Percentiles rank a stretch among this genome's conserved stretches.
phyloP scores from a whole-genome alignment of 345 rosid species.

The Trapa bicornis region DNA sequence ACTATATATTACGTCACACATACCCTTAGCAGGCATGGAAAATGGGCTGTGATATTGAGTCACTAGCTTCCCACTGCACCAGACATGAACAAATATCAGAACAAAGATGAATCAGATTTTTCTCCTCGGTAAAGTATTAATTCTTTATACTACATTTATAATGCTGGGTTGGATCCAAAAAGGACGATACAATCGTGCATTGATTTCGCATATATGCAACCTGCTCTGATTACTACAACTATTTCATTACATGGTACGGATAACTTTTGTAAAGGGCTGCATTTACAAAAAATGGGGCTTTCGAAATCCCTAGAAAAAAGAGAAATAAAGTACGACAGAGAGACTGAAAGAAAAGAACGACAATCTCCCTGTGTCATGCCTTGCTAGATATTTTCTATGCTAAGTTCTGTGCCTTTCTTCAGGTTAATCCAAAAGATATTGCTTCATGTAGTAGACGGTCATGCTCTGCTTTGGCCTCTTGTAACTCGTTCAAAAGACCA shows the following conservation, averaged over 20 bases:
- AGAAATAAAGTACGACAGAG: background rate
- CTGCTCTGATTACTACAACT: background rate
- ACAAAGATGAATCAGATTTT: too few relatives aligned
- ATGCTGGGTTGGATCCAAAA: too few relatives aligned
- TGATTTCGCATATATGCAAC: background rate
- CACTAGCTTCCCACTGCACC: too few relatives aligned
- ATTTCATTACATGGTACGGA: background rate
- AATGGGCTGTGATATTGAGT: too few relatives aligned
- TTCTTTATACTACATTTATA: too few relatives aligned
- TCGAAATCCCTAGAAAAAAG: background rate
- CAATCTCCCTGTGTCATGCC: background rate
- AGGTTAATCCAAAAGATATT: conserved; percentile 18
- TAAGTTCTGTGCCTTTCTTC: conserved; percentile 20
- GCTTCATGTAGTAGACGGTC: conserved; percentile 29
- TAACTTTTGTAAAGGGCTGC: background rate
- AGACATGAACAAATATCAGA: too few relatives aligned
- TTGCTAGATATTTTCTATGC: background rate
- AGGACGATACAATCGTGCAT: background rate
- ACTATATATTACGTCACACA: too few relatives aligned
- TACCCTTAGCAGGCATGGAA: too few relatives aligned
- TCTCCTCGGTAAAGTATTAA: too few relatives aligned
- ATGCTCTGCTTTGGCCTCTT: conserved; percentile 26
- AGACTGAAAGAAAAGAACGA: background rate
- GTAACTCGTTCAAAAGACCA: conserved; percentile 37
- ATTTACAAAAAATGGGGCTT: background rate